phyloP scores from a whole-genome alignment of 2,329 filamentous ascomycete genomes.

The Xylariaceae sp. region DNA sequence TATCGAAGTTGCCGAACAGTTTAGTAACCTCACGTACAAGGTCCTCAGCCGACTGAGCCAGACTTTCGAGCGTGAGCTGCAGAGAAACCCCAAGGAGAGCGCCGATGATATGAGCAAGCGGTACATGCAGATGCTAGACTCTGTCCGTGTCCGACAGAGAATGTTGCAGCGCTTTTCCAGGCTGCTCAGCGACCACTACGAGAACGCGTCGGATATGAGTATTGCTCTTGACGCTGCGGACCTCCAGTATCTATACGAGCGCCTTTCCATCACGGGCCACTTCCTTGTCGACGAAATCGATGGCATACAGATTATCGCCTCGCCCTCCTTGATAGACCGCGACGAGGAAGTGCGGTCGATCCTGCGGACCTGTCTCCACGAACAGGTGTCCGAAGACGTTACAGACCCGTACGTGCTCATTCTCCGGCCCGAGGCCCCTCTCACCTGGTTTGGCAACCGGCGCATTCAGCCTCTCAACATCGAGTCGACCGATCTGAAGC shows the following conservation, averaged over 20 bases:
- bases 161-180: slow-evolving; percentile 95
- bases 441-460: slow-evolving; percentile 77
- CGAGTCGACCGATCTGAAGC: slow-evolving; percentile 77
- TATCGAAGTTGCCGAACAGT: slow-evolving; percentile 95
- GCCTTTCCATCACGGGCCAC: slow-evolving; percentile 75
- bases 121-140: slow-evolving; percentile 93
- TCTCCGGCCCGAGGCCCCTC: slow-evolving; percentile 70
- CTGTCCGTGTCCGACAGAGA: slow-evolving; percentile 88
- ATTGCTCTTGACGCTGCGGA: slow-evolving; percentile 65
- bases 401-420: slow-evolving; percentile 81
- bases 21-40: slow-evolving; percentile 89
- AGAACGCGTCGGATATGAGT: slow-evolving; percentile 94
- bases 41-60: slow-evolving; percentile 80
- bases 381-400: slow-evolving; percentile 60
- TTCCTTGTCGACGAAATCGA: slow-evolving; percentile 80
- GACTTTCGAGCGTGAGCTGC: slow-evolving; percentile 88
- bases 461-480: slow-evolving; percentile 67
- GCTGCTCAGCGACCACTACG: slow-evolving; percentile 86
- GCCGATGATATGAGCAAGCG: slow-evolving; percentile 89
- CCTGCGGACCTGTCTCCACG: slow-evolving; percentile 61
- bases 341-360: slow-evolving; percentile 80
- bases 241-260: slow-evolving; percentile 72
- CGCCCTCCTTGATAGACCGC: slow-evolving; percentile 68
- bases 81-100: slow-evolving; percentile 76
- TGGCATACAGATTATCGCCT: slow-evolving; percentile 78